phyloP scores from a whole-genome alignment of 2,329 filamentous ascomycete genomes.

The Cladosporium cucumerinum region DNA sequence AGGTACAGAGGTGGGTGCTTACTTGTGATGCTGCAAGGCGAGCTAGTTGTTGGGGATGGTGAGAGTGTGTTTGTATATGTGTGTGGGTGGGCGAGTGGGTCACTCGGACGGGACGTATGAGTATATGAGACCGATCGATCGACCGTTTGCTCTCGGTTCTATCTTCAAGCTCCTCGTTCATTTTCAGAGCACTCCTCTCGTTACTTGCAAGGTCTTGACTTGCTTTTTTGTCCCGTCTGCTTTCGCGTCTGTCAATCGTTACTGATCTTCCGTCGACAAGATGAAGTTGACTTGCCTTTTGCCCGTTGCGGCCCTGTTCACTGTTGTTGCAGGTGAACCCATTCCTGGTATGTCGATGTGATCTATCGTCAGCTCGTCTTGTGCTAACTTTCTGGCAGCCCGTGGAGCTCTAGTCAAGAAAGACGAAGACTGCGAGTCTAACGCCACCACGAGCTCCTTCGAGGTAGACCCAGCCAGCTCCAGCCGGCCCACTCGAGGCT shows the following conservation, averaged over 20 bases:
- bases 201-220: conserved; percentile 17
- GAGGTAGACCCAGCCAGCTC: conserved; percentile 7
- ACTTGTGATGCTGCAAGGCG: conserved; percentile 18
- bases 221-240: conserved; percentile 11
- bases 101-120: background rate
- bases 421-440: conserved; percentile 19
- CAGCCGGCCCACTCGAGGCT: conserved; percentile 9
- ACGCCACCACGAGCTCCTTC: conserved; percentile 13
- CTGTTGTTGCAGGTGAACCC: conserved; percentile 16
- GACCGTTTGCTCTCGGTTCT: conserved; percentile 1
- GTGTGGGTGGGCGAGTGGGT: background rate
- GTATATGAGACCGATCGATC: conserved; percentile 1
- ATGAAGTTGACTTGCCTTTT: conserved; percentile 18
- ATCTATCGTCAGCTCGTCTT: too few relatives aligned
- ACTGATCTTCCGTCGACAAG: conserved; percentile 6
- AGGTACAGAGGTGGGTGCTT: conserved; percentile 13
- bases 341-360: conserved; percentile 16
- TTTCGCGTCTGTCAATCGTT: conserved; percentile 10
- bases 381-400: conserved; percentile 16
- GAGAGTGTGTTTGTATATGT: conserved; percentile 1
- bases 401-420: conserved; percentile 16
- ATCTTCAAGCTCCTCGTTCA: background rate
- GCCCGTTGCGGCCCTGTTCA: conserved; percentile 17
- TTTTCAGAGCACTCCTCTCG: conserved; percentile 16
- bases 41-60: conserved; percentile 1